These are phyloP conservation scores for Pyrus hybrid DNA, from an alignment of 331 rosid species.

Conservation along the genomic window DNA sequence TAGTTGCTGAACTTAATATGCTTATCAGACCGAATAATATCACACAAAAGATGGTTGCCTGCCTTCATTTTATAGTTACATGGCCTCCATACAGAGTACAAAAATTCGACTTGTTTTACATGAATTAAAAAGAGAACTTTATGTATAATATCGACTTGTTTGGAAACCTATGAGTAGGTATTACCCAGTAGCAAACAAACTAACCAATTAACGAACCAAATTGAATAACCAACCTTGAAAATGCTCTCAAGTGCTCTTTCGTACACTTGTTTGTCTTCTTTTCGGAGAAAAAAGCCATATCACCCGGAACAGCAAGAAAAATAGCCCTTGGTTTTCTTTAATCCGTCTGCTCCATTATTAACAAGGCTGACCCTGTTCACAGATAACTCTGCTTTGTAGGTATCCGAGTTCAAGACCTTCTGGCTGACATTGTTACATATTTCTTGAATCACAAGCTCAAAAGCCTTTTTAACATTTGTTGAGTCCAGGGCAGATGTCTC, in stretches of 20 bases:
- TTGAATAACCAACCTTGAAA: constrained; percentile 18
- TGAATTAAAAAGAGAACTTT: constrained; percentile 21
- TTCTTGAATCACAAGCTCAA: constrained; percentile 80
- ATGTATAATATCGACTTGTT: constrained; percentile 37
- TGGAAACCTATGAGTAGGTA: constrained; percentile 21
- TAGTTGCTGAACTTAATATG: neutral
- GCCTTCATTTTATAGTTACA: constrained; percentile 24
- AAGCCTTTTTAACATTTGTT: constrained; percentile 78
- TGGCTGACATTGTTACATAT: constrained; percentile 88
- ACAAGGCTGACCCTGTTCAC: constrained; percentile 87
- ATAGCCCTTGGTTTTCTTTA: constrained; percentile 44
- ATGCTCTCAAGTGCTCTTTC: constrained; percentile 7
- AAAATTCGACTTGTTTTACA: constrained; percentile 19
- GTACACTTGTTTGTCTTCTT: neutral
- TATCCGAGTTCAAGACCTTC: constrained; percentile 82
- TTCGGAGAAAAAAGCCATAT: constrained; percentile 20
- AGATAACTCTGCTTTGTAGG: constrained; percentile 89
- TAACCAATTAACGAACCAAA: constrained; percentile 19
- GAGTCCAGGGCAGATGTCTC: constrained; percentile 92
- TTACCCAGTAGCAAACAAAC: constrained; percentile 19
- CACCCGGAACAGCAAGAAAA: constrained; percentile 68
- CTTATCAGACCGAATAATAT: neutral
- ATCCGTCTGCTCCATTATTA: constrained; percentile 38
- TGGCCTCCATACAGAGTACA: constrained; percentile 21
- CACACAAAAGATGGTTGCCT: constrained; percentile 14